Evolutionary conservation across 2,329 filamentous ascomycete species (phyloP).

Genomic region (Epichloe bromicola): DNA sequence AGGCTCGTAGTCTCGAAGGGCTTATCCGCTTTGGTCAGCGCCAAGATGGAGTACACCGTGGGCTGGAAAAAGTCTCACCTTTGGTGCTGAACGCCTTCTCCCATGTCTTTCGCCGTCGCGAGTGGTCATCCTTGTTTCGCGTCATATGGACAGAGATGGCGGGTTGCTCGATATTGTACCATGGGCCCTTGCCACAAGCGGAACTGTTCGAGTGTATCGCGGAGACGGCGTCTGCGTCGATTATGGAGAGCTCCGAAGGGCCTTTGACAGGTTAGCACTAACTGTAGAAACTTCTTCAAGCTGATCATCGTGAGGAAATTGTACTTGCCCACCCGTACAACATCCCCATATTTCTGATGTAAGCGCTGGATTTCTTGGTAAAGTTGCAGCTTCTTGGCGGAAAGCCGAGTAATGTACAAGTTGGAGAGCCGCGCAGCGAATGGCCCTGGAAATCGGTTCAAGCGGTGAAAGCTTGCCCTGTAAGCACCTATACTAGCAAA

Average conservation of each 20-base stretch:
- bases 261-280: conserved; percentile 6
- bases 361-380: conserved; percentile 15
- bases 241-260: conserved; percentile 20
- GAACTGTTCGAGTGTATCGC: conserved; percentile 16
- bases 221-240: conserved; percentile 15
- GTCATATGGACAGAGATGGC: conserved; percentile 17
- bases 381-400: conserved; percentile 11
- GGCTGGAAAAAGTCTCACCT: conserved; percentile 6
- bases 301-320: not conserved
- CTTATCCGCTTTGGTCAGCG: not conserved
- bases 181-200: conserved; percentile 19
- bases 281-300: not conserved
- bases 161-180: conserved; percentile 20
- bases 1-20: conserved; percentile 13
- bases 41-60: too few relatives aligned
- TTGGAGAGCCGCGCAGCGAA: conserved; percentile 15
- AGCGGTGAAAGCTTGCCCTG: conserved; percentile 13
- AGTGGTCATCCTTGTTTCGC: conserved; percentile 18
- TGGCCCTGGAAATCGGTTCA: conserved; percentile 17
- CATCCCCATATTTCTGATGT: conserved; percentile 17
- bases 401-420: conserved; percentile 11
- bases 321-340: conserved; percentile 15
- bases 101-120: conserved; percentile 20
- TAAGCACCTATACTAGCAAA: conserved; percentile 11
- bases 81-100: conserved; percentile 19